A percentile compares a stretch with the other conserved stretches of the same genome.
Conservation (phyloP, 331 rosid species). For the Quercus phellos region DNA sequence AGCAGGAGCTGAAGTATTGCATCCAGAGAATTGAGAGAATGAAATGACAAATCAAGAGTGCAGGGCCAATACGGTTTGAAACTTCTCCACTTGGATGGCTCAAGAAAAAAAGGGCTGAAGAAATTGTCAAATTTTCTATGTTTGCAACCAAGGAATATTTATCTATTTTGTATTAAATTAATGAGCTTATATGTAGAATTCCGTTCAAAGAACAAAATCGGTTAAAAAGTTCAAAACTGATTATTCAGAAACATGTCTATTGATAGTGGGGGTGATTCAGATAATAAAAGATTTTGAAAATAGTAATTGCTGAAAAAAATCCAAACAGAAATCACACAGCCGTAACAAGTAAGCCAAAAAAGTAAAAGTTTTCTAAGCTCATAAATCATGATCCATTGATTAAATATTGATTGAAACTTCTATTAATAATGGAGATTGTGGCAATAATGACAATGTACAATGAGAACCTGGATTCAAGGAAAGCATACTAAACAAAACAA, state of each 20-base stretch:
- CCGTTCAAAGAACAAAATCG: neutral
- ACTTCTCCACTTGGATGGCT: slow-evolving; percentile 16
- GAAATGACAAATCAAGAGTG: slow-evolving; percentile 20
- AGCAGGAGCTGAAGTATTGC: slow-evolving; percentile 77
- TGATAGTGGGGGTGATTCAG: neutral
- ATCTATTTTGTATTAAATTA: slow-evolving; percentile 16
- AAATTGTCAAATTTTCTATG: slow-evolving; percentile 17
- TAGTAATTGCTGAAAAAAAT: neutral
- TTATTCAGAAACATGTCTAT: neutral
- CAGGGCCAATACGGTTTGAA: neutral
- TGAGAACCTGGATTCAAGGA: neutral
- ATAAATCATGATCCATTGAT: neutral
- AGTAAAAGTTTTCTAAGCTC: neutral
- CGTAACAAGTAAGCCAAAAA: neutral
- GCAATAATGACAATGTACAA: neutral
- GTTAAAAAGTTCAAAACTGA: slow-evolving; percentile 13
- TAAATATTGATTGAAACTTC: neutral
- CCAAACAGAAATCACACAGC: neutral
- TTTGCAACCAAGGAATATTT: slow-evolving; percentile 9
- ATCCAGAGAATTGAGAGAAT: slow-evolving; percentile 63
- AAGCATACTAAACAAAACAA: neutral
- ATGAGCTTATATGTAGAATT: slow-evolving; percentile 24
- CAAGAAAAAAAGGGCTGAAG: slow-evolving; percentile 15
- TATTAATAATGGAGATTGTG: neutral
- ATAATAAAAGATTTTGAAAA: neutral